Conservation (phyloP, 768 basidiomycete genomes). For the Plicaturopsis crispa region DNA sequence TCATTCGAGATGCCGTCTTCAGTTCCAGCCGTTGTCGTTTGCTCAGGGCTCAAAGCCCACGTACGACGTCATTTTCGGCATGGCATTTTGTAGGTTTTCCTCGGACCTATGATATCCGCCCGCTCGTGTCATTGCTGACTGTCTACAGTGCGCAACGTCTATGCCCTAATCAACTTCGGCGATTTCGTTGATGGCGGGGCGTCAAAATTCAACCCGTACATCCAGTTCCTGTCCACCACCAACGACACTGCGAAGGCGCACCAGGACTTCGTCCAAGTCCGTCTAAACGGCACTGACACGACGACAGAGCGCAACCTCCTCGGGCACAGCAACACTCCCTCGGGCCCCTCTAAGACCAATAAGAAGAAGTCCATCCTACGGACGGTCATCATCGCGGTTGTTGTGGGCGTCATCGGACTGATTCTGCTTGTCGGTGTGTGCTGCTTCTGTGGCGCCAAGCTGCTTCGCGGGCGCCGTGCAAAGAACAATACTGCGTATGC, state of each 20-base stretch:
- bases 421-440: conserved; percentile 6
- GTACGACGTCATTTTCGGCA: conserved; percentile 66
- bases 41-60: conserved; percentile 22
- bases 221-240: conserved; percentile 57
- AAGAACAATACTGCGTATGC: conserved; percentile 1
- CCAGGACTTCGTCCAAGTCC: conserved; percentile 25
- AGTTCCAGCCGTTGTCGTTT: conserved; percentile 63
- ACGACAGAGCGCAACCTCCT: conserved; percentile 9
- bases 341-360: background rate
- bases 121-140: background rate
- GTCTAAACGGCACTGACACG: conserved; percentile 25
- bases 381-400: conserved; percentile 9
- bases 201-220: conserved; percentile 38
- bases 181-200: conserved; percentile 38
- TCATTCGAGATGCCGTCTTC: background rate
- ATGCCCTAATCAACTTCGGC: conserved; percentile 58
- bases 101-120: conserved; percentile 3
- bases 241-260: conserved; percentile 34
- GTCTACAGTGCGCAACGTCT: conserved; percentile 54
- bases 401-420: background rate
- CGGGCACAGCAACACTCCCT: conserved; percentile 2
- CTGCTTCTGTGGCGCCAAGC: conserved; percentile 4
- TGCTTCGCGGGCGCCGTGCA: conserved; percentile 10
- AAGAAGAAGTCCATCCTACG: conserved; percentile 8
- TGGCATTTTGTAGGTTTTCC: conserved; percentile 53